A percentile compares a stretch with the other conserved stretches of the same genome.
Evolutionary conservation across 306 rosid genomes (phyloP).

Genomic region (Acacia melanoxylon): DNA sequence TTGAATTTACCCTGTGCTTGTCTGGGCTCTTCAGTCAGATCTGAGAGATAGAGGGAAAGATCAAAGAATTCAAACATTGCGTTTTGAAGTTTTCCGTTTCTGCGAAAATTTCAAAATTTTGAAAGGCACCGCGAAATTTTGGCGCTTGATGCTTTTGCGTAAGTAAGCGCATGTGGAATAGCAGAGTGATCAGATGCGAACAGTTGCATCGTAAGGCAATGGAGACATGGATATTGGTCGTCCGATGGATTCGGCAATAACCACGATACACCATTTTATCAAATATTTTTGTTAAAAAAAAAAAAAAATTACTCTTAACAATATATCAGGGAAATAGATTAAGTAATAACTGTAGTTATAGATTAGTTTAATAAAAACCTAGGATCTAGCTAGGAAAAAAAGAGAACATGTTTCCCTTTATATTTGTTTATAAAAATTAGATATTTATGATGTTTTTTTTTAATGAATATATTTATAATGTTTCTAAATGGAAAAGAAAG

Average conservation of each 20-base stretch:
- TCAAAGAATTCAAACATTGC: conserved; percentile 2
- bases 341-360: too few species aligned
- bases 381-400: too few species aligned
- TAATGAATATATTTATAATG: too few species aligned
- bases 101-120: conserved; percentile 38
- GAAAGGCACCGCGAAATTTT: conserved; percentile 46
- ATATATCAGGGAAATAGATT: too few species aligned
- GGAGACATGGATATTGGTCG: neutral
- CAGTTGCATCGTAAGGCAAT: neutral
- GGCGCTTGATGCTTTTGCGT: conserved; percentile 39
- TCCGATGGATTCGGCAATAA: neutral
- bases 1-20: neutral
- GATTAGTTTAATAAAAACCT: too few species aligned
- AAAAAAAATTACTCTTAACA: too few species aligned
- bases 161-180: neutral
- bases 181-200: neutral
- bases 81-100: conserved; percentile 22
- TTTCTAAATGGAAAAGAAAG: too few species aligned
- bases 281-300: neutral
- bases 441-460: too few species aligned
- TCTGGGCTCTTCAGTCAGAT: conserved; percentile 14
- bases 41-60: conserved; percentile 18
- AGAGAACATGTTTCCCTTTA: too few species aligned
- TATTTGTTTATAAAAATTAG: too few species aligned
- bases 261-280: neutral